Base-by-base conservation (phyloP, 352 stramenopile species). In the Phytophthora colocasiae region DNA sequence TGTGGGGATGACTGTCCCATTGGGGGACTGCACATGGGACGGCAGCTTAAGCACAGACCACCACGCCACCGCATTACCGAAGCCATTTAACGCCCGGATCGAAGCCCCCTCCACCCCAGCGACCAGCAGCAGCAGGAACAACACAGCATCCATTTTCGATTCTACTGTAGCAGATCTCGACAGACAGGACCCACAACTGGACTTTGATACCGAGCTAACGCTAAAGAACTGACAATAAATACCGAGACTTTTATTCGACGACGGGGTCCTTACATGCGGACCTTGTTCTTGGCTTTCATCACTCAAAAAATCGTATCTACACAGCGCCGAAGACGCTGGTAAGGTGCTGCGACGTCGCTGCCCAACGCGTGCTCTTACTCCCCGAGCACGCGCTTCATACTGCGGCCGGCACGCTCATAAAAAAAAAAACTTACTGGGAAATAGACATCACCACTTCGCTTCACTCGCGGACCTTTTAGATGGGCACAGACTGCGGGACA, bases 31-130 rank as follows among this genome's bases (percentile, higher is more conserved):
- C n/a, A 85, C 69, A 27, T 81, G 71, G 52, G 73, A 69, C 8
- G 86, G 86, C 52, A 95, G 66, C 66, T 95, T 95, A 55, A 92
- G 78, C 47, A 92, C 81, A 2, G 78, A 69, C 78, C 83, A 95
- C 86, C 86, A 95, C 8, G 73, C 75, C 53, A 95, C 86, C 7
- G 83, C 77, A 6, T 61, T 52, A 7, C 82, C 84, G 7, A 81
- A 63, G 3, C 86, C 86, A 69, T 95, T 77, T 22, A 89, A 75
- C 34, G 86, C 84, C 58, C 71, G 73, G 11, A 90, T 44, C 22
- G 77, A 44, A 2, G 58, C 15, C 7, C 8, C 52, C 29, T 43
- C 50, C 32, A 53, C 62, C 52, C 31, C 41, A 10, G 14, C 43
- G 31, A 54, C 41, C 57, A 71, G 26, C 41, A 80, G 54, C 27